phyloP scores from a whole-genome alignment of 1,284 basidiomycete genomes.

The Cryptococcus sp. region DNA sequence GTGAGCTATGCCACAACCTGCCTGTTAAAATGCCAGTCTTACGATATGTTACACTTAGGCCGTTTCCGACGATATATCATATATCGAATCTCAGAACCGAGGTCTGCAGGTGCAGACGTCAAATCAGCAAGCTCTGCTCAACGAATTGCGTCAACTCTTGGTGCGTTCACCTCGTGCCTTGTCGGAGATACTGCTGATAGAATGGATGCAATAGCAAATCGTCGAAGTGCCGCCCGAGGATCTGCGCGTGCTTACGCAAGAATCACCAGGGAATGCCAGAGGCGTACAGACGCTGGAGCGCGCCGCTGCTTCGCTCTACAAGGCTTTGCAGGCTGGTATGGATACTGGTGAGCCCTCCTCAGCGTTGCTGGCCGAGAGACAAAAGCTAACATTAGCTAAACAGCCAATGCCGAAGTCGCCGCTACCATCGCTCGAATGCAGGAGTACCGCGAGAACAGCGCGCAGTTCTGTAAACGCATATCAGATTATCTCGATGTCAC shows the following conservation, averaged over 20 bases:
- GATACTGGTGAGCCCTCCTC: constrained; percentile 65
- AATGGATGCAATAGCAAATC: constrained; percentile 66
- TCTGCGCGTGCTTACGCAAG: constrained; percentile 76
- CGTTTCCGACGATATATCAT: constrained; percentile 90
- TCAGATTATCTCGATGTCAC: constrained; percentile 86
- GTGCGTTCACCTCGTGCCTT: constrained; percentile 54
- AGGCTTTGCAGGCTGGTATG: constrained; percentile 86
- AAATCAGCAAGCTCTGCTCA: constrained; percentile 82
- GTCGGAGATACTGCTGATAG: background rate
- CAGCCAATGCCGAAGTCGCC: constrained; percentile 72
- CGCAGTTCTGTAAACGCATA: constrained; percentile 87
- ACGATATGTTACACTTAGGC: constrained; percentile 61
- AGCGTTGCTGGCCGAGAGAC: background rate
- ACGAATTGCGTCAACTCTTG: constrained; percentile 79
- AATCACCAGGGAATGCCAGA: constrained; percentile 73
- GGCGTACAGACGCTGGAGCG: constrained; percentile 79
- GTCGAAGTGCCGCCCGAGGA: constrained; percentile 83
- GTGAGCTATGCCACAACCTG: constrained; percentile 56
- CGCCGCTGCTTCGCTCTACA: constrained; percentile 88
- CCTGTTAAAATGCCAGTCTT: background rate
- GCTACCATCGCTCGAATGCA: constrained; percentile 88
- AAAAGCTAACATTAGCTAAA: background rate
- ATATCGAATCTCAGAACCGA: constrained; percentile 94
- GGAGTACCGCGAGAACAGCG: constrained; percentile 83
- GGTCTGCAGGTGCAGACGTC: constrained; percentile 97